Evolutionary conservation across 169 alveolate genomes (phyloP), one percentile per base, ranked within the genome.

Genomic region (Fabrea salina): DNA sequence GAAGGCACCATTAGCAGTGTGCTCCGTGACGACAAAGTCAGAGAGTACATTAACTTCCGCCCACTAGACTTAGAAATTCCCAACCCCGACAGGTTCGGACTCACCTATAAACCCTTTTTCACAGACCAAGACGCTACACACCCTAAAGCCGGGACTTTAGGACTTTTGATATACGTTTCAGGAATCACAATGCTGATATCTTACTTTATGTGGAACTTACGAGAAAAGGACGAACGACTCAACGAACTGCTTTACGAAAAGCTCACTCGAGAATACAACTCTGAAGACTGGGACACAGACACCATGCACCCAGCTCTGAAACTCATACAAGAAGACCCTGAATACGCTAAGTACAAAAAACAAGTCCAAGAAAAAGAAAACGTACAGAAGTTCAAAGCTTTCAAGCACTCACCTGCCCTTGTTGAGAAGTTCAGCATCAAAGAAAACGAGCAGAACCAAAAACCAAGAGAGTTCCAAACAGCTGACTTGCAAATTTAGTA

Each of bases 111-210:
- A 37, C 79, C 79, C n/a, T 70, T 70, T 25, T 70, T 70, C 64
- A 27, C 22, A 7, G 79, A 70, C 27, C 50, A 70, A 44, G 64
- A 70, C 7, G 37, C 79, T 6, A 70, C 79, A 44, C 79, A 70
- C 49, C 79, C 79, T 19, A 70, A 70, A 49, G 43, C 64, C 25
- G 79, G 79, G 37, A 70, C 79, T 19, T 7, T 70, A 19, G n/a
- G 35, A 0, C 41, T 70, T 19, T 30, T 70, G 22, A 47, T 70
- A n/a, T 5, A 27, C 5, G 44, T 49, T 49, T n/a, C 79, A 27
- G 59, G 66, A 5, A 5, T 25, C 7, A 19, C 39, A 5, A 44
- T 8, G 22, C 8, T 11, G 16, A 44, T n/a, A n/a, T 64, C 75
- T 39, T 35, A 4, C 1, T 22, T 47, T 43, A 30, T 70, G 11